Conservation (phyloP, 2,329 filamentous ascomycete genomes). For the Clonostachys sp. region DNA sequence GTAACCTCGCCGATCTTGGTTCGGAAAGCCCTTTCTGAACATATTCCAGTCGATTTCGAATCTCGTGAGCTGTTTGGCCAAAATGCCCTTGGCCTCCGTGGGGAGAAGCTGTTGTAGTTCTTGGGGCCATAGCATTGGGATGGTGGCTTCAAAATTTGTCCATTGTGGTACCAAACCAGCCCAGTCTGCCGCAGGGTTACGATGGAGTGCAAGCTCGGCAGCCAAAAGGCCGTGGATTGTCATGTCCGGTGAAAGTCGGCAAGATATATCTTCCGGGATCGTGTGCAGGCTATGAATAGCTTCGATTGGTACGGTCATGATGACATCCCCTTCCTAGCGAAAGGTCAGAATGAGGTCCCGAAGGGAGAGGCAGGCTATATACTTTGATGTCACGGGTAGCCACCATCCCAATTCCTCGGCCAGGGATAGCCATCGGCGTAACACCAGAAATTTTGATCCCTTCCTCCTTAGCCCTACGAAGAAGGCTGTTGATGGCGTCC, state of each 20-base stretch:
- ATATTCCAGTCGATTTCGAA: conserved; percentile 33
- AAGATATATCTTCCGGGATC: conserved; percentile 48
- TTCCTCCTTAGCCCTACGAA: neutral
- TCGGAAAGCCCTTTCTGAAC: conserved; percentile 19
- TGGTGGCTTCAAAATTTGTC: conserved; percentile 46
- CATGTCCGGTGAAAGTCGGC: conserved; percentile 45
- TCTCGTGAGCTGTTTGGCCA: conserved; percentile 47
- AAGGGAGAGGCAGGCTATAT: no score
- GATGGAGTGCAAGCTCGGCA: conserved; percentile 54
- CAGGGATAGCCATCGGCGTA: conserved; percentile 57
- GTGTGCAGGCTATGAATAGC: conserved; percentile 62
- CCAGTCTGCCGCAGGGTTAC: conserved; percentile 40
- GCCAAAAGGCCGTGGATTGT: conserved; percentile 71
- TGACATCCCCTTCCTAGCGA: conserved; percentile 38
- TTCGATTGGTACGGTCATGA: conserved; percentile 61
- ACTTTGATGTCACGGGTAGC: conserved; percentile 61
- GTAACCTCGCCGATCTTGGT: conserved; percentile 27
- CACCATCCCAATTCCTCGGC: conserved; percentile 69
- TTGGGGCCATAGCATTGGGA: conserved; percentile 39
- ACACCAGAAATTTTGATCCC: conserved; percentile 51
- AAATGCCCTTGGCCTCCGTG: conserved; percentile 30
- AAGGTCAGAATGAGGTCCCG: no score
- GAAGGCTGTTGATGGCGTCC: no score
- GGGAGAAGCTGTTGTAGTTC: conserved; percentile 43
- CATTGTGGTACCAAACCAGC: conserved; percentile 61